phyloP scores from a whole-genome alignment of 768 basidiomycete species.

The Leccinum boreale region DNA sequence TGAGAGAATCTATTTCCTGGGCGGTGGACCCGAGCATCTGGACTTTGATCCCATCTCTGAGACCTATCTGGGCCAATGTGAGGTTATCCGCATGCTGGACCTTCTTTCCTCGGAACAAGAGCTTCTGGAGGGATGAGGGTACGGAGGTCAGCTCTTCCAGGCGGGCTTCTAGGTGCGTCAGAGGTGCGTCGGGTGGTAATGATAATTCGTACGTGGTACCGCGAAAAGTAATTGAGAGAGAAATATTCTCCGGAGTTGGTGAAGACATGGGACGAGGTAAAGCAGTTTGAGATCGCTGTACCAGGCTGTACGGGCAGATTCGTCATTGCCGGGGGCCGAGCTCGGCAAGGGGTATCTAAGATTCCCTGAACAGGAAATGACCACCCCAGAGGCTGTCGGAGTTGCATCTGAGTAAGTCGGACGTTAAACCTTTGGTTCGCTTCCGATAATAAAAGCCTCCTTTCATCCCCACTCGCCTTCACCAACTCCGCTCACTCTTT shows the following conservation, averaged over 20 bases:
- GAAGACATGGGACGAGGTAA: constrained; percentile 9
- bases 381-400: too few relatives aligned
- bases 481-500: too few relatives aligned
- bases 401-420: too few relatives aligned
- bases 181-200: constrained; percentile 45
- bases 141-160: constrained; percentile 66
- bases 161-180: constrained; percentile 47
- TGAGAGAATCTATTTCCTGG: constrained; percentile 53
- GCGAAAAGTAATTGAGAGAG: constrained; percentile 41
- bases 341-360: too few relatives aligned
- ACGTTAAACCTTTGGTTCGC: too few relatives aligned
- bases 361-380: too few relatives aligned
- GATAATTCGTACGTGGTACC: constrained; percentile 48
- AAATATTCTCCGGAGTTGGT: constrained; percentile 7
- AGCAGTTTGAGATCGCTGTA: too few relatives aligned
- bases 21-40: constrained; percentile 69
- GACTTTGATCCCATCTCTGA: constrained; percentile 62
- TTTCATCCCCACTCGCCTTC: too few relatives aligned
- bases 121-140: constrained; percentile 64
- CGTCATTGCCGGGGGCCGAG: too few relatives aligned
- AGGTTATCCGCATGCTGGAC: constrained; percentile 27
- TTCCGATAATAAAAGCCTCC: too few relatives aligned
- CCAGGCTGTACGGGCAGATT: too few relatives aligned
- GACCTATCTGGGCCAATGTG: constrained; percentile 45
- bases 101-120: constrained; percentile 69